Conservation (phyloP, 202 grass and related monocot genomes). For the Carex sylvatica region DNA sequence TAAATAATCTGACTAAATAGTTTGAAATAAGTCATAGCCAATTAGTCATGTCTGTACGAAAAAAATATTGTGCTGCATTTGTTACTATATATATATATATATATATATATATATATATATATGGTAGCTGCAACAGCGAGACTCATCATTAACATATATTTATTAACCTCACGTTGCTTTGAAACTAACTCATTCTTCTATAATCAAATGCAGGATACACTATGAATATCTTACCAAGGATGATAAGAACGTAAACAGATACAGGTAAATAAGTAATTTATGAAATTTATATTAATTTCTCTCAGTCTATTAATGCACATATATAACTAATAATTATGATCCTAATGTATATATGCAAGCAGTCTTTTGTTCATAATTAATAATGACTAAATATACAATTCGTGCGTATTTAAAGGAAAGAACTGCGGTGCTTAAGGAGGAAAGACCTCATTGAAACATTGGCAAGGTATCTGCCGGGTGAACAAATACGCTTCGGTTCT, state of each 20-base stretch:
- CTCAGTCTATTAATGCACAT: too few relatives aligned
- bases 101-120: too few relatives aligned
- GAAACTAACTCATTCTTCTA: background rate
- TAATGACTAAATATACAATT: background rate
- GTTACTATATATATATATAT: too few relatives aligned
- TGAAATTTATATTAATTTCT: background rate
- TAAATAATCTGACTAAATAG: too few relatives aligned
- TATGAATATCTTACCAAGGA: constrained; percentile 11
- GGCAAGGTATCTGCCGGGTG: constrained; percentile 15
- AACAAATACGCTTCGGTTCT: constrained; percentile 29
- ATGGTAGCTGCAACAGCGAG: too few relatives aligned
- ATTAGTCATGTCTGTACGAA: too few relatives aligned
- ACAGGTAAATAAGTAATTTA: constrained; percentile 1
- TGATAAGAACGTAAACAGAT: background rate
- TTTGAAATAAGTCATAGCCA: too few relatives aligned
- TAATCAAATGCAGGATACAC: constrained; percentile 13
- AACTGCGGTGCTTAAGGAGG: constrained; percentile 31
- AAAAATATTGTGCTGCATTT: too few relatives aligned
- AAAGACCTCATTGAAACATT: constrained; percentile 38
- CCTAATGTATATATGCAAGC: too few relatives aligned
- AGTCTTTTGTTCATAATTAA: too few relatives aligned
- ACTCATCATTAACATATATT: background rate
- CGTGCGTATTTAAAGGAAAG: background rate
- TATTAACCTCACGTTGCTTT: background rate
- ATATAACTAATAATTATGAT: too few relatives aligned